Base-by-base conservation (phyloP, 345 rosid genomes). In the Linum trigynum region DNA sequence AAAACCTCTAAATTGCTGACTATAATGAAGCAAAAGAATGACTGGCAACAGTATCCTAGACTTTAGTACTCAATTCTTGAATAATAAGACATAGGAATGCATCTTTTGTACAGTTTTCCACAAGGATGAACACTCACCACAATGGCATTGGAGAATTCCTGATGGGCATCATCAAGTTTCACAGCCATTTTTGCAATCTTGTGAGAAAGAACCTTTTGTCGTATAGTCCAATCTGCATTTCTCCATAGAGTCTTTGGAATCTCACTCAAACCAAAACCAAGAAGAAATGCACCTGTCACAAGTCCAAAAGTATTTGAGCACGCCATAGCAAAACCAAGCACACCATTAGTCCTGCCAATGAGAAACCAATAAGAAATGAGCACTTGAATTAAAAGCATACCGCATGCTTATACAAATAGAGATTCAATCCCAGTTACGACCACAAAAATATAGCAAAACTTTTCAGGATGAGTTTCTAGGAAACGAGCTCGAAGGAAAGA, bases 251-350 rank as follows among this genome's bases (percentile, higher is more conserved):
- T 78, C 73, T 89, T 95, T 40, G 99, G 99, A 74, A 89, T 95
- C 75, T 95, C 96, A 74, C 95, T 87, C 83, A 95, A 74, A 74
- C 99, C 98, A 75, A 95, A 95, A 17, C 99, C 99, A 81, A 95
- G 98, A 76, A 95, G 99, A 79, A 95, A 95, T 72, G 91, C 91
- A 68, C 99, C 98, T 2, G 99, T 95, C 62, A 95, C 97, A 42
- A 95, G 95, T 71, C 99, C 99, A 83, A 95, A 95, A n/a, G 99
- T 91, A 79, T 95, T 95, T 56, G 99, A 91, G 72, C 95, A 89
- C 39, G 90, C 99, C 96, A 95, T 95, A 71, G 98, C 99, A 65
- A 91, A 79, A 67, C 96, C 99, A 65, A 89, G 78, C 79, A 95
- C 75, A 71, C 78, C 77, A 64, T 81, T 86, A 9, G 50, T 77